Evolutionary conservation across 169 alveolate species (phyloP), one percentile per base, ranked within the genome.

Genomic region (Eimeria falciformis): DNA sequence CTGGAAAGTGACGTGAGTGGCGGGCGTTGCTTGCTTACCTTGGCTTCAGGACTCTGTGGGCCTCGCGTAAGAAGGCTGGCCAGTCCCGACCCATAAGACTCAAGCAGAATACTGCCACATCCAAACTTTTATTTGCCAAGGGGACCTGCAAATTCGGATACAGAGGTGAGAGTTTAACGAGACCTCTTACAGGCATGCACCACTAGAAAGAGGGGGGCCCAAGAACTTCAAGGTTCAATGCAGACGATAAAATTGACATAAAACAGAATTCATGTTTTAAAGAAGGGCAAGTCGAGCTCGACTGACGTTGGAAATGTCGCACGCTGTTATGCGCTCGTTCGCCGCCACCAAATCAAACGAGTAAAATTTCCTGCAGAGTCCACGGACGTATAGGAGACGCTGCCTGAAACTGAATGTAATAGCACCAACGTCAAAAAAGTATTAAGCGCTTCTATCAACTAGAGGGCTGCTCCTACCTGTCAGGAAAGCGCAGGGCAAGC

Each of bases 1-100:
- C 40, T 33, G 40, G 4, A 33, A 33, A 33, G 40, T 33, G 40
- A 33, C 40, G 2, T 1, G 40, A 33, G 40, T 2, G 40, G 40
- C 40, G 40, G 40, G 40, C 40, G 40, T 33, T 33, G 40, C 40
- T 33, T 33, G 53, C 92, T 75, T 40, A 91, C 94, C 91, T 66
- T 5, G 58, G 29, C 87, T 91, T 96, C 25, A 95, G 83, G 81
- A 95, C 82, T 66, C 98, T 96, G 0, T 93, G 92, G 21, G 97
- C 97, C 75, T 96, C 98, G 79, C 56, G 47, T 1, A 96, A 33
- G 91, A 96, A 96, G 9, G 94, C 45, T 3, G 98, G 98, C 98
- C 98, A 96, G 69, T 96, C 97, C 3, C 62, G 45, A 21, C 98
- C 98, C 98, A 96, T 96, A 75, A 96, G 81, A 89, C 97, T 95